Conservation (phyloP, 345 rosid species). For the Trapa incisa region DNA sequence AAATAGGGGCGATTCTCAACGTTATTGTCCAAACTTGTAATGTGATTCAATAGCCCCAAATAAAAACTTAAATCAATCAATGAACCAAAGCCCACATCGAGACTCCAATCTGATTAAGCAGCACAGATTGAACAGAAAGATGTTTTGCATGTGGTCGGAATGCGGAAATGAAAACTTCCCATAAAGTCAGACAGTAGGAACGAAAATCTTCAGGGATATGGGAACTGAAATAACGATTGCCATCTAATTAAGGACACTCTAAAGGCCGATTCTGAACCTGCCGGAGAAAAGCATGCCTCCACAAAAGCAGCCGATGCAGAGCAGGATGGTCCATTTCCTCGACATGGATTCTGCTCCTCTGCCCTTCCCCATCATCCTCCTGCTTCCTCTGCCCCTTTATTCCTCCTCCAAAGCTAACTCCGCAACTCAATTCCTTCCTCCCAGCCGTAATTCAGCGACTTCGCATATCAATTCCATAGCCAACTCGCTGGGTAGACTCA, state of each 20-base stretch:
- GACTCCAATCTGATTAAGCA: neutral
- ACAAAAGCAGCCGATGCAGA: conserved; percentile 87
- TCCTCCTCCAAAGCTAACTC: conserved; percentile 1
- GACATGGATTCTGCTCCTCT: conserved; percentile 52
- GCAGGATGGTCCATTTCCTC: conserved; percentile 66
- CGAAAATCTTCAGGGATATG: neutral
- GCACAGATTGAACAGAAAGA: neutral
- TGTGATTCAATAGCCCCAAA: neutral
- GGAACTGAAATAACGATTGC: neutral
- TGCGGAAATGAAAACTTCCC: neutral
- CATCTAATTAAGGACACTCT: neutral
- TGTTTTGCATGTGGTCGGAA: neutral
- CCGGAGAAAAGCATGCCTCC: conserved; percentile 83
- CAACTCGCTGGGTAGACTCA: conserved; percentile 17
- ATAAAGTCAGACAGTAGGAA: neutral
- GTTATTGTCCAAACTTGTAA: neutral
- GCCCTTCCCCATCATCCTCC: conserved; percentile 46
- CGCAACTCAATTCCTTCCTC: conserved; percentile 17
- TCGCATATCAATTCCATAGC: conserved; percentile 4
- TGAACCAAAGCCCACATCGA: neutral
- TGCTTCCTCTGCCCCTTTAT: neutral
- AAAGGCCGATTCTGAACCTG: conserved; percentile 24
- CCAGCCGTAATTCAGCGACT: too few species aligned
- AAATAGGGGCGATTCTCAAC: neutral
- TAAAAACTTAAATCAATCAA: neutral